These are phyloP conservation scores for Xylaria palmicola DNA, from an alignment of 495 filamentous ascomycete species.

Conservation along the genomic window DNA sequence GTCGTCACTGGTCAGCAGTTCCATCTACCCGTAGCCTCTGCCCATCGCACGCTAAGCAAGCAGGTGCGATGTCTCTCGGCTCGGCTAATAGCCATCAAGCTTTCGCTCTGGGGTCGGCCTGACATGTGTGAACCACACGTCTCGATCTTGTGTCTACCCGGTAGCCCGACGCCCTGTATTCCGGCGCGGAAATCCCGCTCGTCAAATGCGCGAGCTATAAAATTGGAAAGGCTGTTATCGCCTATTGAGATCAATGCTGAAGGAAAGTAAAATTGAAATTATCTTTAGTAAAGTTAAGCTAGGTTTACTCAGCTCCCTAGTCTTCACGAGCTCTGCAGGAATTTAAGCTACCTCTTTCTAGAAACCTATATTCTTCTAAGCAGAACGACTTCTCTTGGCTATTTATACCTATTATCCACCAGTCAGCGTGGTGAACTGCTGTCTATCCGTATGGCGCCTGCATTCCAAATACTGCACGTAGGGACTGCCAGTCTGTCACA, in stretches of 20 bases:
- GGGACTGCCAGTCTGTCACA: too few species aligned
- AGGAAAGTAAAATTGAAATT: background rate
- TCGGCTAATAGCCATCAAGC: too few species aligned
- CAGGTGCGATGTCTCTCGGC: too few species aligned
- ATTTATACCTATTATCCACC: slow-evolving; percentile 1
- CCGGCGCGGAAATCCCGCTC: too few species aligned
- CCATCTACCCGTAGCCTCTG: slow-evolving; percentile 9
- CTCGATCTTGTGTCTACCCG: too few species aligned
- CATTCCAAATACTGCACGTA: slow-evolving; percentile 1
- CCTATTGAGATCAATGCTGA: slow-evolving; percentile 16
- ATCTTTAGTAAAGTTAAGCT: slow-evolving; percentile 5
- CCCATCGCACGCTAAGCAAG: too few species aligned
- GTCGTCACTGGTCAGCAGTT: too few species aligned
- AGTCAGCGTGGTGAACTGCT: slow-evolving; percentile 3
- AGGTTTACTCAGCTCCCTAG: slow-evolving; percentile 5
- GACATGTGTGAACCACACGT: too few species aligned
- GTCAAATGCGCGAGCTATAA: too few species aligned
- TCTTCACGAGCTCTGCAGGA: slow-evolving; percentile 13
- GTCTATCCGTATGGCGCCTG: background rate
- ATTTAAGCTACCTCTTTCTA: background rate
- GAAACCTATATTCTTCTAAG: slow-evolving; percentile 7
- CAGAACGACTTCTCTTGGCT: background rate
- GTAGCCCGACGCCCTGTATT: background rate
- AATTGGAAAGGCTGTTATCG: background rate
- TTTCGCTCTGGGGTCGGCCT: too few species aligned